A percentile compares a stretch with the other conserved stretches of the same genome.
Evolutionary conservation across 1,284 basidiomycete genomes (phyloP).

Genomic region (Mycocalia duriaeana): DNA sequence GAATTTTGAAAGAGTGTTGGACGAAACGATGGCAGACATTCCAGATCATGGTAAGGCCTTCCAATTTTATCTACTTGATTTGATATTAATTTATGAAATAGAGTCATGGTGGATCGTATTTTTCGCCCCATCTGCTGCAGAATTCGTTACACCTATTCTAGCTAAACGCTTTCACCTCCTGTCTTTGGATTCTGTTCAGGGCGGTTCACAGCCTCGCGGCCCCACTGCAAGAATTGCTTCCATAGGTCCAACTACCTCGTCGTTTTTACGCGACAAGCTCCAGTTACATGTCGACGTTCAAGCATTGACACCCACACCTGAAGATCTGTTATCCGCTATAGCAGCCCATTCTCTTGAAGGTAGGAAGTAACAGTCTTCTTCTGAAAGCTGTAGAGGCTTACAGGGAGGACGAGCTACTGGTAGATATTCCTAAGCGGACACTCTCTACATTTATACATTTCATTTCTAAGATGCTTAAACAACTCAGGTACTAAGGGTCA

Average conservation of each 20-base stretch:
- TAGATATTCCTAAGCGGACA: not conserved
- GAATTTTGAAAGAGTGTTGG: constrained; percentile 44
- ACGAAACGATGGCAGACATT: constrained; percentile 13
- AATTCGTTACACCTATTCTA: constrained; percentile 50
- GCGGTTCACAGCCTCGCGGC: not conserved
- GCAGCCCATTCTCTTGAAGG: constrained; percentile 1
- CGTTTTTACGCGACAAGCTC: constrained; percentile 43
- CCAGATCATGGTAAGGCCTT: constrained; percentile 3
- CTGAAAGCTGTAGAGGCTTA: no score
- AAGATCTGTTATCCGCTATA: constrained; percentile 32
- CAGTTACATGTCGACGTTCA: constrained; percentile 47
- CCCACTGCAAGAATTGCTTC: constrained; percentile 37
- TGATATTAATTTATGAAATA: not conserved
- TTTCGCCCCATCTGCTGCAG: constrained; percentile 71
- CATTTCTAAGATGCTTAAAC: no score
- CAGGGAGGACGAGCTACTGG: not conserved
- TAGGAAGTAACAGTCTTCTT: no score
- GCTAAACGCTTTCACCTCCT: constrained; percentile 37
- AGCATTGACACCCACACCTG: constrained; percentile 52
- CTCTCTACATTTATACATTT: no score
- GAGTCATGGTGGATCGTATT: constrained; percentile 62
- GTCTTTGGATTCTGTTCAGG: constrained; percentile 3
- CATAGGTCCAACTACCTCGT: constrained; percentile 65
- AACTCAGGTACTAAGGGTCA: no score
- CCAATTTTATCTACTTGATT: not conserved